Evolutionary conservation across 2,329 filamentous ascomycete species (phyloP).

Genomic region (Trichophyton equinum): DNA sequence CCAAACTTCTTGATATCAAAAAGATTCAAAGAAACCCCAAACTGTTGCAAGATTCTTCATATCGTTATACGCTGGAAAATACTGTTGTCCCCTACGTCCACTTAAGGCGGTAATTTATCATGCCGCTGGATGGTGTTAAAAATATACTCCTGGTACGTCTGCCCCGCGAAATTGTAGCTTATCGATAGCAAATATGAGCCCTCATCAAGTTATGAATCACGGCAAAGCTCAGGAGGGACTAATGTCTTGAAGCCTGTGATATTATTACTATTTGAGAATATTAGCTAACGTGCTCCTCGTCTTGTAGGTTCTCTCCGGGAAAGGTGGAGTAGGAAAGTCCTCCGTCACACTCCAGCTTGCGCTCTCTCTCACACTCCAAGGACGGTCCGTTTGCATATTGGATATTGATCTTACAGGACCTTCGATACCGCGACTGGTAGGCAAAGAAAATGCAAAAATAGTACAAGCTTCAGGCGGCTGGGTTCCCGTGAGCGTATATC

Average conservation of each 20-base stretch:
- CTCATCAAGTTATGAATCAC: background rate
- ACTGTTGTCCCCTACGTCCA: background rate
- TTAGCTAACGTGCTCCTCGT: background rate
- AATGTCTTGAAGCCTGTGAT: background rate
- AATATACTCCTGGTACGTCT: conserved; percentile 30
- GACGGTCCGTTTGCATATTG: conserved; percentile 83
- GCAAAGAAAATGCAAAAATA: conserved; percentile 77
- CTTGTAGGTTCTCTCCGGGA: conserved; percentile 66
- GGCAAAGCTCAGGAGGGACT: background rate
- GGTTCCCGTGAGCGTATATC: conserved; percentile 77
- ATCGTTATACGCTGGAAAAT: background rate
- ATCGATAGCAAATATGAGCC: conserved; percentile 26
- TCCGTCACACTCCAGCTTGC: conserved; percentile 95
- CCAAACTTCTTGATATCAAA: background rate
- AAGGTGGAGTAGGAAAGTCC: conserved; percentile 96
- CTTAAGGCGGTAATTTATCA: conserved; percentile 11
- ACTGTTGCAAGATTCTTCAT: background rate
- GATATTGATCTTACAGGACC: conserved; percentile 94
- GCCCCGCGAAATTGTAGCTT: conserved; percentile 17
- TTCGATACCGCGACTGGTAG: conserved; percentile 89
- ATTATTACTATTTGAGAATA: background rate
- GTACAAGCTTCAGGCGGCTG: conserved; percentile 84
- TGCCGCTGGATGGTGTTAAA: conserved; percentile 33
- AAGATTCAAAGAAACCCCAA: background rate
- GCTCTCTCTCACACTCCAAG: conserved; percentile 70